Base-by-base conservation (phyloP, 2,329 filamentous ascomycete genomes). In the Phaeomoniella chlamydospora region DNA sequence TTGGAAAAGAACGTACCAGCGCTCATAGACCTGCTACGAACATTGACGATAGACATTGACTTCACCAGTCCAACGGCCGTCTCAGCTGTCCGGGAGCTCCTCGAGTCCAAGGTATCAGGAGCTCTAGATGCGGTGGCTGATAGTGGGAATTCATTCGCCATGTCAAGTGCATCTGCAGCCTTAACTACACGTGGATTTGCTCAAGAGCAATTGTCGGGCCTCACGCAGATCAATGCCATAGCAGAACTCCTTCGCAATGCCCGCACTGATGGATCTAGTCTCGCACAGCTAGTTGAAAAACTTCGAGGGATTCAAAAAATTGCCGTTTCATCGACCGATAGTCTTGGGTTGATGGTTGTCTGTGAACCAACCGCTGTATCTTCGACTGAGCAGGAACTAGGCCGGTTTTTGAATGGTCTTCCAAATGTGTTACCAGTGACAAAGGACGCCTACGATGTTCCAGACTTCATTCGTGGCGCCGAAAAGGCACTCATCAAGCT, bases 81-180 rank as follows among this genome's bases (percentile, higher is more conserved):
- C 15, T 71, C 76, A 35, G 82, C 88, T 52, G 83, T 96, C 36
- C 72, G 81, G 36, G 84, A 96, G 56, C 68, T 98, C 15, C 65
- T 98, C 10, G 84, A 93, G 50, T 80, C 80, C 12, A 80, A 82
- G 11, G 81, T 87, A 1, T 90, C 90, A 49, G 88, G 88, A 19
- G 83, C 90, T 0, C 74, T 96, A 36, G 93, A 94, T 51, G 78
- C 82, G 31, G 86, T 98, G 49, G 88, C 90, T 3, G 86, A 85
- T 19, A 82, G 83, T 12, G 90, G 90, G 0, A 88, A 98, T 52
- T 72, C 77, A 1, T 98, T 79, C 54, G 90, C 90, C 3, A 77
- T 84, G 47, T 77, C 79, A 33, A 85, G 80, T 49, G 85, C 90
- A 0, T 80, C 92, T 51, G 78, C 88, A 16, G 76, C 78, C 2